phyloP scores from a whole-genome alignment of 2,329 filamentous ascomycete species.

The Chaetoscypha palmicola region DNA sequence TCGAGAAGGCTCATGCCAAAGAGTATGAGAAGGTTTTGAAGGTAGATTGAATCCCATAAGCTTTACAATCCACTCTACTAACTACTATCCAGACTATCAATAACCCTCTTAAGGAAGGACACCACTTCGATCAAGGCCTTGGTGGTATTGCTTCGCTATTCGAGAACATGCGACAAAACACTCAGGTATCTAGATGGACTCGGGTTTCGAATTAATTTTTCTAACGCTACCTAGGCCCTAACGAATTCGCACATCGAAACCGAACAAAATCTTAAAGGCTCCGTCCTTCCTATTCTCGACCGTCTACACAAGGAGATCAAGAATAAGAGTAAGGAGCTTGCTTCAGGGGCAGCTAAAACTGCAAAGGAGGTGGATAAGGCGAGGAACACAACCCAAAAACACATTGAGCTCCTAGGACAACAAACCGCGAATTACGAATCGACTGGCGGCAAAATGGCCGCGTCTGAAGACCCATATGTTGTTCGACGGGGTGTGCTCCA shows the following conservation, averaged over 20 bases:
- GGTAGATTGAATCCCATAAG: too few species aligned
- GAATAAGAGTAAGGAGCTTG: slow-evolving; percentile 86
- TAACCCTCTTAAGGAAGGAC: slow-evolving; percentile 76
- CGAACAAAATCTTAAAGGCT: slow-evolving; percentile 80
- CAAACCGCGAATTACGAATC: slow-evolving; percentile 76
- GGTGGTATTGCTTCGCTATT: slow-evolving; percentile 86
- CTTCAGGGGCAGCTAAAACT: slow-evolving; percentile 70
- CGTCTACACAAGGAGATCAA: slow-evolving; percentile 95
- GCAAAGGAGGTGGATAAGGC: slow-evolving; percentile 90
- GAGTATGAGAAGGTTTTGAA: slow-evolving; percentile 95
- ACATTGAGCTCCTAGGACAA: slow-evolving; percentile 88
- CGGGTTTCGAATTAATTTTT: not conserved
- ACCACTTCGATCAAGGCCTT: slow-evolving; percentile 88
- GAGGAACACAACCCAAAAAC: slow-evolving; percentile 80
- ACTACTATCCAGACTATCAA: slow-evolving; percentile 71
- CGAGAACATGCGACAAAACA: slow-evolving; percentile 89
- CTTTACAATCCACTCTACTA: too few species aligned
- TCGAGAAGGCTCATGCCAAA: slow-evolving; percentile 77
- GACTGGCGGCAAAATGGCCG: slow-evolving; percentile 60
- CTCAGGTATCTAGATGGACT: slow-evolving; percentile 46
- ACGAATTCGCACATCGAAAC: slow-evolving; percentile 87
- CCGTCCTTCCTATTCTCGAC: slow-evolving; percentile 81
- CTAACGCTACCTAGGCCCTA: slow-evolving; percentile 51
- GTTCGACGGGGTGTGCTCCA: slow-evolving; percentile 74
- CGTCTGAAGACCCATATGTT: slow-evolving; percentile 80